phyloP scores from a whole-genome alignment of 495 filamentous ascomycete genomes.

The Tuber microsphaerosporum region DNA sequence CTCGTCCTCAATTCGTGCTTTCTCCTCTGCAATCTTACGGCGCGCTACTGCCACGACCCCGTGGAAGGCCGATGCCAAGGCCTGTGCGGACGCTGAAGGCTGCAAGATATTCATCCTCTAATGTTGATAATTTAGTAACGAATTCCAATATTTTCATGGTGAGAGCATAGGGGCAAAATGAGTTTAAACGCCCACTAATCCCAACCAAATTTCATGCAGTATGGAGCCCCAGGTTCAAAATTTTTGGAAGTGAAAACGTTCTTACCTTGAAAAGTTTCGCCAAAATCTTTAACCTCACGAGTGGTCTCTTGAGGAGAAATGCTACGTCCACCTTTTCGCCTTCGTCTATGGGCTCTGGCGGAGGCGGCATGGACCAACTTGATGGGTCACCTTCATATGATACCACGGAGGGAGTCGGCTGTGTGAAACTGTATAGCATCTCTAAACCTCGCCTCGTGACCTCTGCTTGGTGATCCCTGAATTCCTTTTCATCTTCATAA shows the following conservation, averaged over 20 bases:
- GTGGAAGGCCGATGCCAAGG: slow-evolving; percentile 56
- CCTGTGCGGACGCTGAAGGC: slow-evolving; percentile 54
- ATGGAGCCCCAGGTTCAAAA: not conserved
- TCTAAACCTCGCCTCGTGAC: slow-evolving; percentile 36
- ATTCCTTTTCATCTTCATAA: slow-evolving; percentile 30
- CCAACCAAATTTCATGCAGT: slow-evolving; percentile 5
- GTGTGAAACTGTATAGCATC: slow-evolving; percentile 32
- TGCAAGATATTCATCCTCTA: slow-evolving; percentile 50
- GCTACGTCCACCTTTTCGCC: slow-evolving; percentile 93
- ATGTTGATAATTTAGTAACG: slow-evolving; percentile 20
- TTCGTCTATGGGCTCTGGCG: slow-evolving; percentile 50
- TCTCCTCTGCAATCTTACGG: slow-evolving; percentile 73
- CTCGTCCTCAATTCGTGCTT: slow-evolving; percentile 81
- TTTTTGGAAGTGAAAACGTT: not conserved
- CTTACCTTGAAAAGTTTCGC: slow-evolving; percentile 70
- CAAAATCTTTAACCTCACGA: slow-evolving; percentile 82
- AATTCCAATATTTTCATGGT: not conserved
- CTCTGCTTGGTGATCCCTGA: slow-evolving; percentile 22
- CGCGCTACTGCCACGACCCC: slow-evolving; percentile 69
- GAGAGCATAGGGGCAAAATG: not conserved
- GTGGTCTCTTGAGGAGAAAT: slow-evolving; percentile 78
- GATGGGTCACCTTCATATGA: slow-evolving; percentile 38
- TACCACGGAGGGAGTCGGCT: slow-evolving; percentile 20
- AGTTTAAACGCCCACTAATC: not conserved
- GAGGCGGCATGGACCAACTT: slow-evolving; percentile 45